phyloP scores from a whole-genome alignment of 1,284 basidiomycete genomes.

The Leccinum insolens region DNA sequence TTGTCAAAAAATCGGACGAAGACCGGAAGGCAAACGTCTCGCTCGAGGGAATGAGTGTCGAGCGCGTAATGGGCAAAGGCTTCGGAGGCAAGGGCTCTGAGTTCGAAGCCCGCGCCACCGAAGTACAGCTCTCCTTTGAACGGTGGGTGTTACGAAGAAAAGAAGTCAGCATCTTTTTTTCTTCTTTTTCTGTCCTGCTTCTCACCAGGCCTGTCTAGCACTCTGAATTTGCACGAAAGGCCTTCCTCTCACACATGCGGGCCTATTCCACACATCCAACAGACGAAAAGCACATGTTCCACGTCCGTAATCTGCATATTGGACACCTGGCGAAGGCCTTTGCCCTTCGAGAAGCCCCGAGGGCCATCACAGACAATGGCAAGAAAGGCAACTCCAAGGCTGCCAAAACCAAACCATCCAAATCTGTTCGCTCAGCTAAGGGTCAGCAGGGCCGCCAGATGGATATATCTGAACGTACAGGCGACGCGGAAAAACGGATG shows the following conservation, averaged over 20 bases:
- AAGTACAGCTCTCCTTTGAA: slow-evolving; percentile 95
- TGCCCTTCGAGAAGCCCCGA: slow-evolving; percentile 92
- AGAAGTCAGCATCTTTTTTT: slow-evolving; percentile 52
- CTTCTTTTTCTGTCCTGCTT: neutral
- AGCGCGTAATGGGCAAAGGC: slow-evolving; percentile 75
- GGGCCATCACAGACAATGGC: slow-evolving; percentile 50
- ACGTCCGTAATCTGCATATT: slow-evolving; percentile 90
- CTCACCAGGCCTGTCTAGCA: slow-evolving; percentile 52
- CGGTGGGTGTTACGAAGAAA: slow-evolving; percentile 85
- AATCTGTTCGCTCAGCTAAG: slow-evolving; percentile 4
- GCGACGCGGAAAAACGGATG: slow-evolving; percentile 77
- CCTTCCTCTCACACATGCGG: slow-evolving; percentile 91
- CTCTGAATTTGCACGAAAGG: slow-evolving; percentile 76
- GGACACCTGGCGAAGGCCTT: slow-evolving; percentile 98
- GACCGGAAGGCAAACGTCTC: slow-evolving; percentile 46
- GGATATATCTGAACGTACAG: slow-evolving; percentile 40
- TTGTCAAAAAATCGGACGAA: slow-evolving; percentile 25
- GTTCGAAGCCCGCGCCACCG: slow-evolving; percentile 91
- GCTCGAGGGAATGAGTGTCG: slow-evolving; percentile 65
- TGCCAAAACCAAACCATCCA: slow-evolving; percentile 38
- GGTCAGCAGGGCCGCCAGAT: slow-evolving; percentile 37
- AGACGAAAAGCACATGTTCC: slow-evolving; percentile 95
- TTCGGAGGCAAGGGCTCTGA: slow-evolving; percentile 85
- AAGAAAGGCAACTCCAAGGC: slow-evolving; percentile 29
- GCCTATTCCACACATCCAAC: slow-evolving; percentile 98